Conservation (phyloP, 2,329 filamentous ascomycete genomes). For the Bipolaris victoriae region DNA sequence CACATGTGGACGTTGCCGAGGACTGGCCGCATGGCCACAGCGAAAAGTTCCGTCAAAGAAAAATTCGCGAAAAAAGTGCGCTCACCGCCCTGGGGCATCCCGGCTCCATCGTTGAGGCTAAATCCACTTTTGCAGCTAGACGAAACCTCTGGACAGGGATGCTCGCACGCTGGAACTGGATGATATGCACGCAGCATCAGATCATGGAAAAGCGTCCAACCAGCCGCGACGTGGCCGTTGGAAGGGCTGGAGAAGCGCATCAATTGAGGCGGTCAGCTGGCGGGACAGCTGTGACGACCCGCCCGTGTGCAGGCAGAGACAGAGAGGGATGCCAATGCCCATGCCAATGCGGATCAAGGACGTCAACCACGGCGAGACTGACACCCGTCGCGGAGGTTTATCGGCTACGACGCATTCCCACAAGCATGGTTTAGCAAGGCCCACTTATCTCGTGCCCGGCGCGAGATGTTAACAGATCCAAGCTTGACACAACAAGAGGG, state of each 20-base stretch:
- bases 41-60: constrained; percentile 22
- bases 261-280: constrained; percentile 41
- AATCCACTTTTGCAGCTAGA: constrained; percentile 30
- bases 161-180: constrained; percentile 32
- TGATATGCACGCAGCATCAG: constrained; percentile 45
- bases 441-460: constrained; percentile 12
- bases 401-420: constrained; percentile 11
- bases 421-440: constrained; percentile 11
- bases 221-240: constrained; percentile 27
- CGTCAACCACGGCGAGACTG: constrained; percentile 14
- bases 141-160: constrained; percentile 33
- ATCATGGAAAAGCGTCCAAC: constrained; percentile 32
- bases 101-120: constrained; percentile 40
- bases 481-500: constrained; percentile 17
- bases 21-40: constrained; percentile 21
- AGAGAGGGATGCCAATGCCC: constrained; percentile 4
- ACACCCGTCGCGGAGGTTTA: constrained; percentile 10
- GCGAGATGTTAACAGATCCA: constrained; percentile 11
- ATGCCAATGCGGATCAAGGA: constrained; percentile 6
- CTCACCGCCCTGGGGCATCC: constrained; percentile 41
- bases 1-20: constrained; percentile 21
- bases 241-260: constrained; percentile 22
- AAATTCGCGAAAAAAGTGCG: constrained; percentile 34
- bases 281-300: constrained; percentile 26
- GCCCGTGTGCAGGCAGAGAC: constrained; percentile 17